These are phyloP conservation scores for Ceratocystiopsis minuta DNA, from an alignment of 2,329 filamentous ascomycete genomes.

Conservation along the genomic window DNA sequence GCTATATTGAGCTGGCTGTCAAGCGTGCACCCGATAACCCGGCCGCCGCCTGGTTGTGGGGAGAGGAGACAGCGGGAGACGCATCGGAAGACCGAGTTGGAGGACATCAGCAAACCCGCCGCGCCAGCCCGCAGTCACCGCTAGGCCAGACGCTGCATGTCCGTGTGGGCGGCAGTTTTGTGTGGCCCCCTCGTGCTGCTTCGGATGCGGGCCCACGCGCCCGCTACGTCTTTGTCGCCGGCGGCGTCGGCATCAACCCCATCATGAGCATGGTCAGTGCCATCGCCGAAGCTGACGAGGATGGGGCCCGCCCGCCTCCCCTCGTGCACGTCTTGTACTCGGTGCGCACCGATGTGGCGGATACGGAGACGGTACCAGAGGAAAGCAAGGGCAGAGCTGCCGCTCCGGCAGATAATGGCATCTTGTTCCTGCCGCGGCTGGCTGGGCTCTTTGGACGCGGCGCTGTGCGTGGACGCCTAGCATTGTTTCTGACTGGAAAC, in stretches of 20 bases:
- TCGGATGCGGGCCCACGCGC: conserved; percentile 8
- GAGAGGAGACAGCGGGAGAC: conserved; percentile 10
- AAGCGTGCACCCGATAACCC: conserved; percentile 55
- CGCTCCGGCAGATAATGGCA: too few species aligned
- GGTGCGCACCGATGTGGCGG: conserved; percentile 20
- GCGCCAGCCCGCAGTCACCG: conserved; percentile 24
- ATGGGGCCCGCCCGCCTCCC: too few species aligned
- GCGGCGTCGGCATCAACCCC: conserved; percentile 70
- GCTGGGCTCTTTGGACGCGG: conserved; percentile 20
- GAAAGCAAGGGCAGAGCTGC: conserved; percentile 8
- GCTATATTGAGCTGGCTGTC: conserved; percentile 60
- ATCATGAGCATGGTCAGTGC: conserved; percentile 55
- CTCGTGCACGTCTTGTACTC: conserved; percentile 32
- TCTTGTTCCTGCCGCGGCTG: conserved; percentile 36
- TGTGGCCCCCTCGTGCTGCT: conserved; percentile 42
- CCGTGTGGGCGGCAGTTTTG: conserved; percentile 64
- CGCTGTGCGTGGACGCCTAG: conserved; percentile 22
- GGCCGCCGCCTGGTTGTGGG: conserved; percentile 62
- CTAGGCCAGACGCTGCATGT: conserved; percentile 41
- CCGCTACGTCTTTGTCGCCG: conserved; percentile 57
- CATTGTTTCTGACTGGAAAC: conserved; percentile 25
- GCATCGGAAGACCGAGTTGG: too few species aligned
- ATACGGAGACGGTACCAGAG: background rate
- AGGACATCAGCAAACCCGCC: too few species aligned
- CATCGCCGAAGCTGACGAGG: conserved; percentile 23